These are phyloP conservation scores for Xerocomus nothofagi DNA, from an alignment of 1,284 basidiomycete species.

Conservation along the genomic window DNA sequence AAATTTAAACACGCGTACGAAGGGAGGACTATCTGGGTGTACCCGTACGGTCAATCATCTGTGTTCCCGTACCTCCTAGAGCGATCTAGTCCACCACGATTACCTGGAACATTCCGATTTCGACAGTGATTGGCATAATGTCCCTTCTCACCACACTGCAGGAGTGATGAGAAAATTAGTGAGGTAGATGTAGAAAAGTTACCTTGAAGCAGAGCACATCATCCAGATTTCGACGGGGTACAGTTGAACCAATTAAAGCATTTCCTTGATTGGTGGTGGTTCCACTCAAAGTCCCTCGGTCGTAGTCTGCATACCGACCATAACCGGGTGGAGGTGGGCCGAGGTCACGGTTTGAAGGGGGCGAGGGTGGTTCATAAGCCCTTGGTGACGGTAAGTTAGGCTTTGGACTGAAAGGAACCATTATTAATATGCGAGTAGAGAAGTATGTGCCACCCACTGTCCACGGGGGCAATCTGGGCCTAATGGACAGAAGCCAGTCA, in stretches of 20 bases:
- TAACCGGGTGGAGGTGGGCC: constrained; percentile 93
- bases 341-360: constrained; percentile 74
- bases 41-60: constrained; percentile 29
- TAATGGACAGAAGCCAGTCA: constrained; percentile 94
- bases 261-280: constrained; percentile 19
- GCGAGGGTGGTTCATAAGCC: constrained; percentile 78
- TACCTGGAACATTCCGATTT: constrained; percentile 81
- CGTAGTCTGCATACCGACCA: constrained; percentile 81
- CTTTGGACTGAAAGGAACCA: constrained; percentile 57
- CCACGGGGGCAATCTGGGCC: constrained; percentile 89
- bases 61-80: constrained; percentile 36
- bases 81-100: constrained; percentile 68
- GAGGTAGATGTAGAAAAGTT: constrained; percentile 7
- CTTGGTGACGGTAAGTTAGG: constrained; percentile 68
- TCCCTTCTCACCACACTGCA: constrained; percentile 83
- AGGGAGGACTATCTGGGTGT: no score
- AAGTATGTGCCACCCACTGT: constrained; percentile 65
- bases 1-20: no score
- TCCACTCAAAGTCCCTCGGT: constrained; percentile 47
- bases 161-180: constrained; percentile 15
- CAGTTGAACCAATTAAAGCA: constrained; percentile 26
- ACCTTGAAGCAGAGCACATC: constrained; percentile 92
- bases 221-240: constrained; percentile 73
- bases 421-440: constrained; percentile 23
- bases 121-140: constrained; percentile 95